Evolutionary conservation across 768 basidiomycete species (phyloP).

Genomic region (Amanita phalloides): DNA sequence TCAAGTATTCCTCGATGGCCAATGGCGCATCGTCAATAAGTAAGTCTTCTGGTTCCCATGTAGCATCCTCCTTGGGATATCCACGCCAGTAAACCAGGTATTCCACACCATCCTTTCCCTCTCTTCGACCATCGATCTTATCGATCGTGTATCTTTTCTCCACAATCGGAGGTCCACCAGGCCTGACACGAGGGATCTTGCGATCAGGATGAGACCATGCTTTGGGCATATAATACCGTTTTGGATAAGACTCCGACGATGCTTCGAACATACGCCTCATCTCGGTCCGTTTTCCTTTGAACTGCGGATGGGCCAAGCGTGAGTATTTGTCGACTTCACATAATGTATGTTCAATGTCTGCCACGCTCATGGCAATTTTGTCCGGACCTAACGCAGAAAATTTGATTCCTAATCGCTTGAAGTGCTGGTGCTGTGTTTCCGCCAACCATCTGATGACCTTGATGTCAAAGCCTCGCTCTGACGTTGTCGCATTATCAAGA

Average conservation of each 20-base stretch:
- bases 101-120: conserved; percentile 22
- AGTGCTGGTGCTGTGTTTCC: conserved; percentile 47
- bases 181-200: conserved; percentile 28
- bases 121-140: conserved; percentile 21
- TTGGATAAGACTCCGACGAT: conserved; percentile 13
- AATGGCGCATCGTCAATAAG: conserved; percentile 40
- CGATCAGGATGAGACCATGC: conserved; percentile 48
- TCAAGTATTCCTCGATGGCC: conserved; percentile 28
- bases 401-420: conserved; percentile 42
- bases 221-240: conserved; percentile 29
- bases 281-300: conserved; percentile 31
- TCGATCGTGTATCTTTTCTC: conserved; percentile 35
- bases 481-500: conserved; percentile 19
- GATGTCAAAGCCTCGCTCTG: conserved; percentile 31
- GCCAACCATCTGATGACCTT: conserved; percentile 58
- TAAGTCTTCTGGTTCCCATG: conserved; percentile 44
- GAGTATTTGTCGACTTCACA: conserved; percentile 78
- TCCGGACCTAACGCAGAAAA: conserved; percentile 42
- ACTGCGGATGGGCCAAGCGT: conserved; percentile 39
- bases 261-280: conserved; percentile 27
- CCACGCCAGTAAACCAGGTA: conserved; percentile 48
- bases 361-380: conserved; percentile 42
- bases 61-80: conserved; percentile 36
- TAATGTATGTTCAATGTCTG: conserved; percentile 69
- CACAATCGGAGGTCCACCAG: conserved; percentile 20